Evolutionary conservation across 139 green algal genomes (phyloP).

Genomic region (Helicosporidium sp.): DNA sequence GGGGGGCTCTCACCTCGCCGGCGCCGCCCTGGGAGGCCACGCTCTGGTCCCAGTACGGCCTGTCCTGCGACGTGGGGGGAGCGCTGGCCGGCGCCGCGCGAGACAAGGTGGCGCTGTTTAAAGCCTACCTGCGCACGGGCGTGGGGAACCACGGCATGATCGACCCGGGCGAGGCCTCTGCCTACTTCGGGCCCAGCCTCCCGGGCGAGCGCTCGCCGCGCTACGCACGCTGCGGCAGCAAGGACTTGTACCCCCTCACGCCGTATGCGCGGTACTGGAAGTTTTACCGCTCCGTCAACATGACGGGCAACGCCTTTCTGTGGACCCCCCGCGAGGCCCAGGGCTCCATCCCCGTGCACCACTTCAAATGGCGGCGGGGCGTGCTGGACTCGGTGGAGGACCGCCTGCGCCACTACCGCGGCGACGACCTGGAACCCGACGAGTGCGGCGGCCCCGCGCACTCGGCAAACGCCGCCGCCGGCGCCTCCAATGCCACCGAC

Average conservation of each 20-base stretch:
- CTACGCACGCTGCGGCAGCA: neutral
- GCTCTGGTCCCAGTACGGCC: neutral
- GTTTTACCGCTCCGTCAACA: constrained; percentile 2
- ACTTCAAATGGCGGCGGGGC: constrained; percentile 1
- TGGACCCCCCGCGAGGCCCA: neutral
- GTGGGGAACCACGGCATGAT: neutral
- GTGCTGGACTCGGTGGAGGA: neutral
- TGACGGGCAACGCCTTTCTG: constrained; percentile 10
- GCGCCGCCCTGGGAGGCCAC: too few relatives aligned
- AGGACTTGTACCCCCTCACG: constrained; percentile 6
- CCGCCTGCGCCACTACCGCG: neutral
- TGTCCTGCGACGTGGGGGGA: neutral
- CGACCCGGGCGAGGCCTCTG: neutral
- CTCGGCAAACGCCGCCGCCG: neutral
- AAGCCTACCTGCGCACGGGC: constrained; percentile 1
- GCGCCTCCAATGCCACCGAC: too few relatives aligned
- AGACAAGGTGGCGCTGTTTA: neutral
- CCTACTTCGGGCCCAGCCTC: constrained; percentile 4
- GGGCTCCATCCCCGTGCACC: neutral
- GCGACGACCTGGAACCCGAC: too few relatives aligned
- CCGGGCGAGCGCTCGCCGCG: neutral
- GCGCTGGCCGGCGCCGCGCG: neutral
- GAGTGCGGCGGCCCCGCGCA: neutral
- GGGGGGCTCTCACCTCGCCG: too few relatives aligned
- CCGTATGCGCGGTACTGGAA: constrained; percentile 9